Base-by-base conservation (phyloP, 495 filamentous ascomycete species). In the Xylaria castorea region DNA sequence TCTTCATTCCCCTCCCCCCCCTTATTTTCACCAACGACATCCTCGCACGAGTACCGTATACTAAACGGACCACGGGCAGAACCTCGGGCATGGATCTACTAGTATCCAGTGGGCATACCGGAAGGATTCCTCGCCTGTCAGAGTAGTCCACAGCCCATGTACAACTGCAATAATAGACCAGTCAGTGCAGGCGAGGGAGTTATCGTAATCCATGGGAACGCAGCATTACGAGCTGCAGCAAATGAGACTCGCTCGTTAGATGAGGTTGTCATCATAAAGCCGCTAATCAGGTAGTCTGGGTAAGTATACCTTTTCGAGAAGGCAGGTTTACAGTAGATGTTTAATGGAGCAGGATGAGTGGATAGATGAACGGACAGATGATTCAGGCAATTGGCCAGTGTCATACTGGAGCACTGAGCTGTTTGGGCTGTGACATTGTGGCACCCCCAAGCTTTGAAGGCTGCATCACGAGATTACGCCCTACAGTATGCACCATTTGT, bases 401-500 rank as follows among this genome's bases (percentile, higher is more conserved):
- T 71, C 48, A 65, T 71, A 71, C 69, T 53, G 44, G 40, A 44
- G 58, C 27, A 8, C 22, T 64, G 68, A 44, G 34, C 32, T 65
- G 61, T 55, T 65, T 65, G 69, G 60, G 60, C 69, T 36, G 60
- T 57, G 51, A 53, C 63, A 68, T 53, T 50, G 70, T 66, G 62
- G 62, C 63, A 62, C 53, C 62, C 70, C 53, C 42, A 58, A 30
- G n/a, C 14, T 48, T 66, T 40, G 40, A 32, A n/a, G 48, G 69
- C 69, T 71, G 69, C 69, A 71, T 62, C 69, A 64, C 60, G 68
- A 48, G 44, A 63, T 63, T 55, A 30, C 32, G 68, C 68, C 68
- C 70, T 62, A 42, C 44, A n/a, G 44, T 50, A 66, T 72, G 60
- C 62, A 66, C 51, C 50, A 66, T 66, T 66, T 62, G 50, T 48